Evolutionary conservation across 495 filamentous ascomycete species (phyloP).

Genomic region (Glonium stellatum): DNA sequence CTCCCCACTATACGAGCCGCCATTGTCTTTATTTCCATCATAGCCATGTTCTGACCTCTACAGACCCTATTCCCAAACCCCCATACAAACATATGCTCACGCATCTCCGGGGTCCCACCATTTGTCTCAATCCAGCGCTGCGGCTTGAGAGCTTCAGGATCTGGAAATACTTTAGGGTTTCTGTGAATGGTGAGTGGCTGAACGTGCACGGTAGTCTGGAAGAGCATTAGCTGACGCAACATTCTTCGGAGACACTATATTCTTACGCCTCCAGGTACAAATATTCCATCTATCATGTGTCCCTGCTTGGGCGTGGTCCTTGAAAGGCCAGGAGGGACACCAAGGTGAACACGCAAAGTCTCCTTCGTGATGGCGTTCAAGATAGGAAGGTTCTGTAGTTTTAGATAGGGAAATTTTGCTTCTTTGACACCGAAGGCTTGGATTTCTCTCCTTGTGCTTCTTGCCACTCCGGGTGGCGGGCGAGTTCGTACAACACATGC

Average conservation of each 20-base stretch:
- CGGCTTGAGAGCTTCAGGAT: constrained; percentile 2
- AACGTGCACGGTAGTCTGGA: neutral
- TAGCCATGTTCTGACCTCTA: constrained; percentile 6
- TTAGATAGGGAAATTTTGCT: constrained; percentile 22
- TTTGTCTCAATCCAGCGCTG: neutral
- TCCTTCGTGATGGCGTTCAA: constrained; percentile 12
- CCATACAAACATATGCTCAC: constrained; percentile 5
- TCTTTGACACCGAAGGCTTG: constrained; percentile 10
- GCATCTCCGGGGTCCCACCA: neutral
- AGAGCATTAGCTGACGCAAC: no score
- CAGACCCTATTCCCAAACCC: neutral
- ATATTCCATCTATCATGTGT: constrained; percentile 5
- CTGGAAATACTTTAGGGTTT: constrained; percentile 2
- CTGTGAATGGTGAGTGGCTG: constrained; percentile 2
- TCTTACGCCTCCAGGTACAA: constrained; percentile 1
- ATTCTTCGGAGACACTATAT: no score
- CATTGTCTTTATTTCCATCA: constrained; percentile 8
- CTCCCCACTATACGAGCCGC: neutral
- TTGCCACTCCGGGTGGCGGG: constrained; percentile 25
- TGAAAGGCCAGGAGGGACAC: neutral
- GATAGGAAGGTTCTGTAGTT: constrained; percentile 30
- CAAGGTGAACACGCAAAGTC: neutral
- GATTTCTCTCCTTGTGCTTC: constrained; percentile 15
- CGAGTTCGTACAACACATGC: constrained; percentile 27
- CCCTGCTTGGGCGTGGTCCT: constrained; percentile 2